phyloP scores from a whole-genome alignment of 1,284 basidiomycete genomes.

The Melampsora larici-populina region DNA sequence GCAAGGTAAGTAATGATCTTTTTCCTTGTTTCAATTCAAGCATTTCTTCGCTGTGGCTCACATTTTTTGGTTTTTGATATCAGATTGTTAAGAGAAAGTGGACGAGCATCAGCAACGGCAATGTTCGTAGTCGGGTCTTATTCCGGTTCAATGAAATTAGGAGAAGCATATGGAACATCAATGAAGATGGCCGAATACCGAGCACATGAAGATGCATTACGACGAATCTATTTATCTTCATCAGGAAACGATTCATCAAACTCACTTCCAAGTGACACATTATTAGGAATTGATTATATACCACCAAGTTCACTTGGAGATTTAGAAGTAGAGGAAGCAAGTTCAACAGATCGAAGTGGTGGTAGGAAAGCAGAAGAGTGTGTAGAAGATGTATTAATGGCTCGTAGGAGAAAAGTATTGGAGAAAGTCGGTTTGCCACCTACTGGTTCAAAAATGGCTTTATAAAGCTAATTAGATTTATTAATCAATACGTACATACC shows the following conservation, averaged over 20 bases:
- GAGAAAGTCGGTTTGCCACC: too few relatives aligned
- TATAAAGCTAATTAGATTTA: too few relatives aligned
- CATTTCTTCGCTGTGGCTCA: neutral
- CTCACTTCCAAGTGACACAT: conserved; percentile 31
- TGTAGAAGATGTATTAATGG: conserved; percentile 26
- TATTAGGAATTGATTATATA: conserved; percentile 26
- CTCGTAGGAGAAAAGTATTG: neutral
- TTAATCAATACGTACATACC: too few relatives aligned
- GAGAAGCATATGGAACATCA: conserved; percentile 90
- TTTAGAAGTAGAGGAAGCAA: conserved; percentile 36
- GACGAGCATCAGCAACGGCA: conserved; percentile 79
- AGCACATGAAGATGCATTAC: conserved; percentile 52
- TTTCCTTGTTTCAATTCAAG: neutral
- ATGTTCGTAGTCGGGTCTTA: conserved; percentile 91
- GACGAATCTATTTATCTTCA: conserved; percentile 36
- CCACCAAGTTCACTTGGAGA: conserved; percentile 19
- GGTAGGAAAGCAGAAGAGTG: conserved; percentile 27
- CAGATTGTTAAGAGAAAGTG: conserved; percentile 80
- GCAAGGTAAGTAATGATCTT: conserved; percentile 59
- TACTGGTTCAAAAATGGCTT: too few relatives aligned
- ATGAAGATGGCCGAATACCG: conserved; percentile 93
- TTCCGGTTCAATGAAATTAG: conserved; percentile 76
- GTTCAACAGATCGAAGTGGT: conserved; percentile 9
- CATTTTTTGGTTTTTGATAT: neutral
- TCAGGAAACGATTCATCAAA: neutral